Conservation (phyloP, 768 basidiomycete species). For the Termitomyces sp. region DNA sequence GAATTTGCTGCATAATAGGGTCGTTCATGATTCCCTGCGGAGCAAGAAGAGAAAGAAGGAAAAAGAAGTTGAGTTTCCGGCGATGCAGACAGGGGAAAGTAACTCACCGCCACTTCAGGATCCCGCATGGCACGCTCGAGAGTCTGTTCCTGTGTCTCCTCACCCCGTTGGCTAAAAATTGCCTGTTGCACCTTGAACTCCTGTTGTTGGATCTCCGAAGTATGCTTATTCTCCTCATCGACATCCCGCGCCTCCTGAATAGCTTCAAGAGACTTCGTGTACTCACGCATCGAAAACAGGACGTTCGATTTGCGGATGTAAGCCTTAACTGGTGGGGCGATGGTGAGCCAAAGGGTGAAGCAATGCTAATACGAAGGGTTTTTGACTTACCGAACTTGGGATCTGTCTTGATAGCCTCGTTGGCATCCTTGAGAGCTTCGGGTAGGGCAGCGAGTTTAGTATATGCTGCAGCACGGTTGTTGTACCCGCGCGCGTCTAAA, state of each 20-base stretch:
- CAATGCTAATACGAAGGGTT: not conserved
- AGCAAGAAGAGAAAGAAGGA: constrained; percentile 1
- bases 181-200: constrained; percentile 80
- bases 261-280: constrained; percentile 81
- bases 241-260: constrained; percentile 70
- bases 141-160: constrained; percentile 90
- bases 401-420: constrained; percentile 91
- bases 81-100: not conserved
- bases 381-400: constrained; percentile 67
- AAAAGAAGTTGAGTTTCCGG: constrained; percentile 3
- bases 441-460: constrained; percentile 91
- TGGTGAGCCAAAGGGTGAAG: not conserved
- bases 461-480: constrained; percentile 97
- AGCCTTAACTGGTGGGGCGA: constrained; percentile 65
- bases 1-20: constrained; percentile 89
- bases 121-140: constrained; percentile 94
- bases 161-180: constrained; percentile 69
- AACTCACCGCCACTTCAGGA: constrained; percentile 86
- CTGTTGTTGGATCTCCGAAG: constrained; percentile 75
- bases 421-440: constrained; percentile 93
- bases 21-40: constrained; percentile 77
- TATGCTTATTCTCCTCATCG: constrained; percentile 81
- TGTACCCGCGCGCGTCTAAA: constrained; percentile 86
- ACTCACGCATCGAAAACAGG: constrained; percentile 86
- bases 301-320: constrained; percentile 91